Base-by-base conservation (phyloP, 2,329 filamentous ascomycete species). In the Coniella lustricola region DNA sequence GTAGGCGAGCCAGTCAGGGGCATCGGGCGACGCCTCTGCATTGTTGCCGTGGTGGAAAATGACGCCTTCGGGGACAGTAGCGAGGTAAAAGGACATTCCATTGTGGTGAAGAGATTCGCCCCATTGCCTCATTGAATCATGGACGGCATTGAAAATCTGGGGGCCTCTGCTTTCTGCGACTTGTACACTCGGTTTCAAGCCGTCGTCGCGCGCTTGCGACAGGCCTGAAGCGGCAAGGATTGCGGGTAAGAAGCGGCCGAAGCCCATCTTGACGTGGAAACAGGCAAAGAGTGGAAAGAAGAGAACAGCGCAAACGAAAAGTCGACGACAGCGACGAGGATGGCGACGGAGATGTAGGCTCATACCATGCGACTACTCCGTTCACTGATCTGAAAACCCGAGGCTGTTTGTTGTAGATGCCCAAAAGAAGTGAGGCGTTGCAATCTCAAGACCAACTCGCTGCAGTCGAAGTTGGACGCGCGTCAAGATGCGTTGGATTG, bases 21-120 rank as follows among this genome's bases (percentile, higher is more conserved):
- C 74, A 2, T 64, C 62, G 0, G 85, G 72, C 0, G 71, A 67
- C 1, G 73, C 62, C 1, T 67, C 55, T 0, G 58, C 61, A 8
- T 55, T 55, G 0, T 72, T 74, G 12, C 86, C 85, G 59, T 90
- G 85, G 57, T 88, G 87, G 9, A 89, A 63, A 32, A 82, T 66
- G 0, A 80, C 84, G 3, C 80, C 83, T 16, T 70, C 67, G 0
- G 85, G 84, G 1, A 90, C 73, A 0, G 73, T 75, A 1, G 77
- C 84, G 0, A 84, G 70, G 57, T 88, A 85, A 56, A 85, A 74
- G 1, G 81, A 80, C 73, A 90, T 82, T 48, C 86, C 86, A 60
- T 90, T 90, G 63, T 90, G 85, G 50, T 86, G 75, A 3, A 87
- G 60, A 0, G 83, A 82, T 0, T 82, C 86, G 1, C 83, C 85